These are phyloP conservation scores for Nannochloropsis salina DNA, from an alignment of 108 stramenopile genomes.

Conservation along the genomic window DNA sequence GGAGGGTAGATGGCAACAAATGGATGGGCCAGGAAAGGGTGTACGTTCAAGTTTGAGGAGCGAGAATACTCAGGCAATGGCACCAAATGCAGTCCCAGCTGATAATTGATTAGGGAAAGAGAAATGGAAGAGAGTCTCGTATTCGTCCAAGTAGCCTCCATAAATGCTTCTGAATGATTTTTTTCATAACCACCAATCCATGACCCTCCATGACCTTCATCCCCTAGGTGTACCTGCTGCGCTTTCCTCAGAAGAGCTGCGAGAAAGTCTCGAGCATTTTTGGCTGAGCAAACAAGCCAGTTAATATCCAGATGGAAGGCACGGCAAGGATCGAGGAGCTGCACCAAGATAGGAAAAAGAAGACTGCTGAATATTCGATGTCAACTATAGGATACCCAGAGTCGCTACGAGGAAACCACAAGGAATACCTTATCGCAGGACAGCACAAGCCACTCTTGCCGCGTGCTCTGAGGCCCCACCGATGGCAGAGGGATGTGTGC, in stretches of 20 bases:
- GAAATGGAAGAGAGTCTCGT: not conserved
- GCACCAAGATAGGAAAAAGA: not conserved
- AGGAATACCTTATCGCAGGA: not conserved
- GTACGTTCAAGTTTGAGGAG: constrained; percentile 19
- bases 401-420: not conserved
- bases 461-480: not conserved
- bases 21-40: constrained; percentile 36
- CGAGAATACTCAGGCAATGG: constrained; percentile 29
- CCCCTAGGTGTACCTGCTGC: not conserved
- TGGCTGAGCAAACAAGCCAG: constrained; percentile 35
- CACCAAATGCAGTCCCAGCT: not conserved
- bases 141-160: not conserved
- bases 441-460: not conserved
- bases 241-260: constrained; percentile 20
- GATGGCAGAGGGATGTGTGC: not conserved
- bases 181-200: not conserved
- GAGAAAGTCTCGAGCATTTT: constrained; percentile 24
- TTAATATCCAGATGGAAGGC: constrained; percentile 25
- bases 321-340: constrained; percentile 18
- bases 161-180: too few species aligned
- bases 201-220: not conserved
- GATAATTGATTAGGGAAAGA: not conserved
- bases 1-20: not conserved
- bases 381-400: not conserved
- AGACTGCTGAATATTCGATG: not conserved